Conservation (phyloP, 345 rosid genomes). For the Eucalyptus polybractea region DNA sequence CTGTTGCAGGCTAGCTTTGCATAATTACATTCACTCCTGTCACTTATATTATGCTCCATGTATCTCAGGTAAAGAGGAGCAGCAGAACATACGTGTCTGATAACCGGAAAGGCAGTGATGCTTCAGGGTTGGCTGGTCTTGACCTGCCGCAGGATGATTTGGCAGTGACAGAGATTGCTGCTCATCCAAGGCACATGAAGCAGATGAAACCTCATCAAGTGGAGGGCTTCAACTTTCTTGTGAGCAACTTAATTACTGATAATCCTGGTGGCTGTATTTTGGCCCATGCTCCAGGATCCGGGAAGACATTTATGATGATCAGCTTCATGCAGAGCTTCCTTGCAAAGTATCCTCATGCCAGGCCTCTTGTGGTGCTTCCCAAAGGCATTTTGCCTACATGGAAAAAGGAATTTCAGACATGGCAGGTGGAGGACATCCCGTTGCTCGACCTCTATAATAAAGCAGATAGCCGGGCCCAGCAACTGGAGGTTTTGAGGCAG, state of each 20-base stretch:
- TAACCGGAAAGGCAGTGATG: constrained; percentile 27
- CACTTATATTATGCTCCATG: background rate
- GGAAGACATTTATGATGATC: constrained; percentile 85
- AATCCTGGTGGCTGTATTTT: constrained; percentile 85
- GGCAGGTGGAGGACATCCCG: constrained; percentile 73
- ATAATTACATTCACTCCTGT: background rate
- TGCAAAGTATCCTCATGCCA: constrained; percentile 68
- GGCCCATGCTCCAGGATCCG: constrained; percentile 99
- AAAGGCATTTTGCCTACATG: constrained; percentile 78
- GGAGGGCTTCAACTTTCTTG: constrained; percentile 74
- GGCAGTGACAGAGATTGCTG: constrained; percentile 41
- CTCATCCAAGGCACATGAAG: constrained; percentile 79
- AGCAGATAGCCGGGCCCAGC: constrained; percentile 65
- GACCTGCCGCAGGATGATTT: constrained; percentile 40
- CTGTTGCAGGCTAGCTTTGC: background rate
- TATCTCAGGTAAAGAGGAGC: constrained; percentile 41
- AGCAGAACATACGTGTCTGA: constrained; percentile 47
- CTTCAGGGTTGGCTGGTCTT: constrained; percentile 23
- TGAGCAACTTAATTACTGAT: constrained; percentile 56
- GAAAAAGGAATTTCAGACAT: constrained; percentile 72
- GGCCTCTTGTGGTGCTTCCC: constrained; percentile 74
- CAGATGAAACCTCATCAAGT: constrained; percentile 86
- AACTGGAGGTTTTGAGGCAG: constrained; percentile 46
- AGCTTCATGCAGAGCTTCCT: constrained; percentile 88
- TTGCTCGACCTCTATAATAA: constrained; percentile 65